Base-by-base conservation (phyloP, 1,284 basidiomycete species). In the Neotropicomus parvogracilis region DNA sequence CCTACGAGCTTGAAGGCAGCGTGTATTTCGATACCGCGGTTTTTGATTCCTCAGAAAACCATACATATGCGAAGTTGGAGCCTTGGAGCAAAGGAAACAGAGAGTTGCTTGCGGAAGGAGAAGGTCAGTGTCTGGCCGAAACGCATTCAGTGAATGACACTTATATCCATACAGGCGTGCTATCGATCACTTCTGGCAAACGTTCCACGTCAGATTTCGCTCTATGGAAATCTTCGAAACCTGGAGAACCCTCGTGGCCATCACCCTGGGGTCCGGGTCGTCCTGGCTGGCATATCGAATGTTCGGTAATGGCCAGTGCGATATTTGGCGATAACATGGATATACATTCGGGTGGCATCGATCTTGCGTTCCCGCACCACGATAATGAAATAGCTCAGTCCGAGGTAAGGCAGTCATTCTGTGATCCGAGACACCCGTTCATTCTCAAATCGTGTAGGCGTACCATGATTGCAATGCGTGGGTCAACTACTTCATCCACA, bases 201-300 rank as follows among this genome's bases (percentile, higher is more conserved):
- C 79, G 81, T 40, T 81, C 85, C 28, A 70, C 79, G 7, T 80
- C 88, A 11, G 95, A 99, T 72, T 99, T 99, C 70, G 97, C 97
- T 6, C 74, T 99, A 12, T 99, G 97, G 97, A 99, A 99, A 71
- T 84, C 91, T 3, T 93, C 92, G 27, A 97, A 97, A 71, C 84
- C 93, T 1, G 97, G 97, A n/a, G 97, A 99, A 69, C 97, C 97
- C 2, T 86, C 86, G 3, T 99, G 97, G 97, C 82, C 86, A 0
- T 97, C 94, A 9, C 88, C 92, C 6, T 99, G 97, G 97, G 97
- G 97, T 24, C 75, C 78, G 32, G 97, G 97, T n/a, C 80, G 97
- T 47, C 97, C 97, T 1, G 97, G 97, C 10, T 99, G 97, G 97
- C 97, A 99, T 67, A 99, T 99, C 50, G 97, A 99, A 68, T 99